Percentiles rank a stretch among this genome's conserved stretches.
Evolutionary conservation across 2,329 filamentous ascomycete species (phyloP).

Genomic region (Rhytidhysteron rufulum): DNA sequence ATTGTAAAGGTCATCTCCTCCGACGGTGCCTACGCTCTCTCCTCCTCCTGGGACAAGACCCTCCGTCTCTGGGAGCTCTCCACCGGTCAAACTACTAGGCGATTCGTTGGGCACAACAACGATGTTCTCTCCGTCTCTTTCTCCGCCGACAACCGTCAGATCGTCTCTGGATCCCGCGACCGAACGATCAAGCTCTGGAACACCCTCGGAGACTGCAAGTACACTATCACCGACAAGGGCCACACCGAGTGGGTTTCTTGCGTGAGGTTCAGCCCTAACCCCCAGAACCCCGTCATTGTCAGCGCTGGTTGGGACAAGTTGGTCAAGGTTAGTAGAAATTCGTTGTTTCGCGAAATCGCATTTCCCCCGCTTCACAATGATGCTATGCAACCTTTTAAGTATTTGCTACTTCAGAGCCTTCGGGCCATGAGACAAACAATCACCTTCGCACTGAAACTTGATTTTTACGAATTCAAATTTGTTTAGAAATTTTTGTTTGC

Average conservation of each 20-base stretch:
- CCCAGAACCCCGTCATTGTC: conserved; percentile 99
- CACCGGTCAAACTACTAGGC: conserved; percentile 93
- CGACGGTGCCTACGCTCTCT: conserved; percentile 97
- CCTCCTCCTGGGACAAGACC: conserved; percentile 99
- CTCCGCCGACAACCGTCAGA: conserved; percentile 99
- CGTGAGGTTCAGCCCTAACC: conserved; percentile 99
- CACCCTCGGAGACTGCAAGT: conserved; percentile 99
- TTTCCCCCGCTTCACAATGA: conserved; percentile 73
- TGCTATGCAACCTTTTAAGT: conserved; percentile 85
- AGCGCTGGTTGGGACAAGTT: conserved; percentile 99
- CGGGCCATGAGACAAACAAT: conserved; percentile 95
- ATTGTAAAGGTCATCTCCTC: conserved; percentile 87
- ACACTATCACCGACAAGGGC: conserved; percentile 99
- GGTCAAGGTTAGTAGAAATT: conserved; percentile 84
- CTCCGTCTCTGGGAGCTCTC: conserved; percentile 99
- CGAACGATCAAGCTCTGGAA: conserved; percentile 99
- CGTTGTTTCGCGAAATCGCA: no score
- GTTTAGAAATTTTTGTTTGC: conserved; percentile 1
- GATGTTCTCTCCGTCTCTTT: conserved; percentile 99
- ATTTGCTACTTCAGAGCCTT: conserved; percentile 99
- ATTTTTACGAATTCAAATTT: conserved; percentile 15
- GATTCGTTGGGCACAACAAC: conserved; percentile 99
- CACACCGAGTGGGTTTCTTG: conserved; percentile 99
- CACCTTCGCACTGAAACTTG: conserved; percentile 76
- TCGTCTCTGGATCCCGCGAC: conserved; percentile 97